Percentiles rank a stretch among this genome's conserved stretches.
Evolutionary conservation across 2,329 filamentous ascomycete species (phyloP).

Genomic region (Fusarium guadeloupense): DNA sequence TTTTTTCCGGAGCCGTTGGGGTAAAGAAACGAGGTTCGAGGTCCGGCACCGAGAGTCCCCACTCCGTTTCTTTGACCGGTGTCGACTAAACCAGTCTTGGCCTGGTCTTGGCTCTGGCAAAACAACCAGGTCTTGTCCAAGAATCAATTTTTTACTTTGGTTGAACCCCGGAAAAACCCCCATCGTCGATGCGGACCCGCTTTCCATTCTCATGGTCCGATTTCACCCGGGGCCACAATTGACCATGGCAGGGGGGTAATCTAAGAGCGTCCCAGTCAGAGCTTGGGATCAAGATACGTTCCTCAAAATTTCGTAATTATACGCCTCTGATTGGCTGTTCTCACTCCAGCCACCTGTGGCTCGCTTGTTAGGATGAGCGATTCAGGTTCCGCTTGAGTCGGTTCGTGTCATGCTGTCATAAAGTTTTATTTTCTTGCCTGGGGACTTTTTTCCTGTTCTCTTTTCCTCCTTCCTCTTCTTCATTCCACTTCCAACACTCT

Average conservation of each 20-base stretch:
- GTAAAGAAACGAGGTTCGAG: constrained; percentile 12
- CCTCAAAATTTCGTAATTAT: constrained; percentile 47
- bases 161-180: constrained; percentile 43
- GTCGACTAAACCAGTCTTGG: constrained; percentile 6
- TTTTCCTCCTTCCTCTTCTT: constrained; percentile 28
- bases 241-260: constrained; percentile 5
- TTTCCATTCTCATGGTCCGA: constrained; percentile 42
- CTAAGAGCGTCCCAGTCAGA: constrained; percentile 8
- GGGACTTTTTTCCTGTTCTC: constrained; percentile 33
- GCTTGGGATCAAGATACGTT: neutral
- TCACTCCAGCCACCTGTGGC: constrained; percentile 33
- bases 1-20: constrained; percentile 38
- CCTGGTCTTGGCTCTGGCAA: neutral
- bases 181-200: constrained; percentile 18
- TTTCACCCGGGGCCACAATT: constrained; percentile 47
- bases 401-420: constrained; percentile 54
- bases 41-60: constrained; percentile 18
- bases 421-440: constrained; percentile 48
- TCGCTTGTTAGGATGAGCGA: constrained; percentile 19
- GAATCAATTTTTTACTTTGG: constrained; percentile 25
- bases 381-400: constrained; percentile 10
- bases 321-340: constrained; percentile 50
- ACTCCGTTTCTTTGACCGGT: constrained; percentile 22
- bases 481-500: constrained; percentile 32
- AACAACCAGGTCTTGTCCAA: constrained; percentile 4